phyloP scores from a whole-genome alignment of 2,329 filamentous ascomycete genomes.

The Cryphonectria nitschkei region DNA sequence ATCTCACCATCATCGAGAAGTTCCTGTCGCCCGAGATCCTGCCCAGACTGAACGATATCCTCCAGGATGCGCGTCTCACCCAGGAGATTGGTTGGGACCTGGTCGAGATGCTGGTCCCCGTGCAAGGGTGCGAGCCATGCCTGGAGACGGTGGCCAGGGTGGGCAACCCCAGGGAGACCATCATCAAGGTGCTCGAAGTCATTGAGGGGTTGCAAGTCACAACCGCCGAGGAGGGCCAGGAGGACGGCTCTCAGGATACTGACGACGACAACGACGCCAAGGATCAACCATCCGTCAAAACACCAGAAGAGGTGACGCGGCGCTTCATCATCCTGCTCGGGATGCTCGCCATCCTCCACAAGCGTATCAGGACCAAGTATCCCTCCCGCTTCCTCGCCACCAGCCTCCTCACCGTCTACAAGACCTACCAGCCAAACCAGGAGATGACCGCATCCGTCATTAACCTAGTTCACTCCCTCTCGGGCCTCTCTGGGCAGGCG shows the following conservation, averaged over 20 bases:
- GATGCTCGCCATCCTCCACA: slow-evolving; percentile 74
- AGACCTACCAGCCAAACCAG: slow-evolving; percentile 65
- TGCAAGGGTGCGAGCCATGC: slow-evolving; percentile 71
- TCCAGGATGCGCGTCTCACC: slow-evolving; percentile 67
- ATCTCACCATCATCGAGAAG: slow-evolving; percentile 77
- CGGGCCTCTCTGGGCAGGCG: slow-evolving; percentile 59
- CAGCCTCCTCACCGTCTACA: slow-evolving; percentile 72
- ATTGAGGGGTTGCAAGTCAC: slow-evolving; percentile 61
- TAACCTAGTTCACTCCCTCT: slow-evolving; percentile 70
- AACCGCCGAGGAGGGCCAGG: slow-evolving; percentile 42
- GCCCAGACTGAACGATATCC: slow-evolving; percentile 65
- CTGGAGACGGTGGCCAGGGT: slow-evolving; percentile 74
- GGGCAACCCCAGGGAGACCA: slow-evolving; percentile 80
- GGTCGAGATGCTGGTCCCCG: slow-evolving; percentile 71
- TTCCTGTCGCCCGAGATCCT: slow-evolving; percentile 70
- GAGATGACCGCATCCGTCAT: slow-evolving; percentile 73
- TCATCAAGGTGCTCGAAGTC: slow-evolving; percentile 77
- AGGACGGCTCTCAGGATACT: slow-evolving; percentile 32
- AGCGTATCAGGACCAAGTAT: slow-evolving; percentile 74
- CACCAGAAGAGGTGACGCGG: slow-evolving; percentile 25
- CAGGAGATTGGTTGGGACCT: slow-evolving; percentile 84
- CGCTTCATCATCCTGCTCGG: slow-evolving; percentile 72
- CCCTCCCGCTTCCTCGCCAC: slow-evolving; percentile 79
- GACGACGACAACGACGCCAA: slow-evolving; percentile 31
- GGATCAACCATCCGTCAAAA: slow-evolving; percentile 6